Base-by-base conservation (phyloP, 331 rosid species). In the Malus hybrid region DNA sequence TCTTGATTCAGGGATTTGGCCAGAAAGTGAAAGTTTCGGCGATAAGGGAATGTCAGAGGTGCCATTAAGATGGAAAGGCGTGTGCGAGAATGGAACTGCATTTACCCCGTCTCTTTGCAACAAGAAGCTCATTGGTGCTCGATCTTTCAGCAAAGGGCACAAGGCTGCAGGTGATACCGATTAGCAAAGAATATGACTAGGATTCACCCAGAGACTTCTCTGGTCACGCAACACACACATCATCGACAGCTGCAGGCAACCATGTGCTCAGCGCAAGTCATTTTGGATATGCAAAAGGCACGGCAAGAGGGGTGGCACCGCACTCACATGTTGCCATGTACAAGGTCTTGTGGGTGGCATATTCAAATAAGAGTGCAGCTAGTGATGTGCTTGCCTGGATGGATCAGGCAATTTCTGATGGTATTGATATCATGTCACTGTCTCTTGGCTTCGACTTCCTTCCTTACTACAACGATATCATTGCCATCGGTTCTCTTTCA, bases 71-170 rank as follows among this genome's bases (percentile, higher is more conserved):
- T 77, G 81, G 81, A 61, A 61, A 52, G 81, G 71, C 10, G 7
- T 8, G 27, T 63, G 76, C n/a, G 76, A 70, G 22, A 70, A 46
- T 31, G 76, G 76, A 22, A 48, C 71, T 2, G 20, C 19, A 9
- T 77, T 77, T n/a, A 24, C 6, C 44, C 32, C 59, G 11, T 70
- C 81, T 22, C 33, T 46, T 5, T 77, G 76, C 71, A 77, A 77
- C 67, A 77, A 65, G 71, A 70, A 77, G 18, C 64, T 77, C 39
- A 60, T 70, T 29, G 65, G 71, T n/a, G 81, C 81, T 77, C 56
- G 55, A 29, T 70, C 80, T 56, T 70, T 70, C 14, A 48, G 71
- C 54, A 70, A 70, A 62, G 76, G 66, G 34, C 46, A 61, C n/a
- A 0, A 20, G 10, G 62, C 52, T 14, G 69, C 27, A 29, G 81